A percentile compares a stretch with the other conserved stretches of the same genome.
phyloP scores from a whole-genome alignment of 2,329 filamentous ascomycete species.

The Alternaria brassicicola region DNA sequence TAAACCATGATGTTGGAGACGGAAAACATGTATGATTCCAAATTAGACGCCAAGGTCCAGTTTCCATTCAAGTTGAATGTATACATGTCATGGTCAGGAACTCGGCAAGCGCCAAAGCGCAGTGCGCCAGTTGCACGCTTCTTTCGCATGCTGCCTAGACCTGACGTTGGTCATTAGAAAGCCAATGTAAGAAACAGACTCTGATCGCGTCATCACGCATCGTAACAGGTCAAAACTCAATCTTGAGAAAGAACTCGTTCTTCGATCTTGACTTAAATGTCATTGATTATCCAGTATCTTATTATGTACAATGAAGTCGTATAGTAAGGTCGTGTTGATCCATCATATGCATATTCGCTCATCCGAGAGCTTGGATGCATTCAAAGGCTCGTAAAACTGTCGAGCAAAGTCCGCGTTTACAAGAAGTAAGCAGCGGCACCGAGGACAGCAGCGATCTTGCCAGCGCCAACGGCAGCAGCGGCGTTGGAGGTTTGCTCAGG shows the following conservation, averaged over 20 bases:
- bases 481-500: constrained; percentile 11
- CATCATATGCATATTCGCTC: not conserved
- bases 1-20: not conserved
- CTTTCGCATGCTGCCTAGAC: not conserved
- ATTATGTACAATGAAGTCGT: constrained; percentile 1
- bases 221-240: not conserved
- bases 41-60: not conserved
- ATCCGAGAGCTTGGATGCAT: not conserved
- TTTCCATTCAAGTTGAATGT: not conserved
- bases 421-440: constrained; percentile 12
- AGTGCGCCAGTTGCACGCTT: not conserved
- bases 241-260: not conserved
- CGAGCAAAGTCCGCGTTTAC: not conserved
- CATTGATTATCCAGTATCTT: not conserved
- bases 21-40: not conserved
- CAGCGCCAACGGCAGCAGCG: constrained; percentile 1
- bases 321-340: not conserved
- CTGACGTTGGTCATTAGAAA: not conserved
- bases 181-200: not conserved
- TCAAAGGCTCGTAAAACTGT: not conserved
- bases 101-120: not conserved
- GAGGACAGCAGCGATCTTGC: constrained; percentile 1
- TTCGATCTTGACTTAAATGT: not conserved
- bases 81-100: not conserved
- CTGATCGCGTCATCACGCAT: too few species aligned